Percentiles rank a stretch among this genome's conserved stretches.
phyloP scores from a whole-genome alignment of 768 basidiomycete species.

The Panus rudis region DNA sequence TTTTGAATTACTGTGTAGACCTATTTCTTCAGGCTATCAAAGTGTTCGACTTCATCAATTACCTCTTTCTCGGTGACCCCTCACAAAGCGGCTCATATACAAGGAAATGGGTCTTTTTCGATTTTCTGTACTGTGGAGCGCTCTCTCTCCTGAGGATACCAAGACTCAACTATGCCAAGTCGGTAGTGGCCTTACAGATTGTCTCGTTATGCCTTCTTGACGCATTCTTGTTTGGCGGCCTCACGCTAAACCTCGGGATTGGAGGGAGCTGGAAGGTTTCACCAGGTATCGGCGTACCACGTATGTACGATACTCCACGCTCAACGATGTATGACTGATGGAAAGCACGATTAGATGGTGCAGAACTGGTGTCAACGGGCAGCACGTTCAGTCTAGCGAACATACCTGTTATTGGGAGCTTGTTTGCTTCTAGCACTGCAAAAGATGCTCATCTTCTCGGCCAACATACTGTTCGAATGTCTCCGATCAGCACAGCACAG shows the following conservation, averaged over 20 bases:
- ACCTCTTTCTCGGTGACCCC: slow-evolving; percentile 36
- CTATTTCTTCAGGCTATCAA: slow-evolving; percentile 56
- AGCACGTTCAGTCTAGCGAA: slow-evolving; percentile 39
- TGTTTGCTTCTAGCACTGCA: slow-evolving; percentile 32
- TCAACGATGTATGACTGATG: too few relatives aligned
- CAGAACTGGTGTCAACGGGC: slow-evolving; percentile 11
- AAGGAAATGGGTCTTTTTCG: slow-evolving; percentile 68
- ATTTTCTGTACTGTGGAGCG: slow-evolving; percentile 50
- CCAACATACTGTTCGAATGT: slow-evolving; percentile 87
- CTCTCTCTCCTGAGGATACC: slow-evolving; percentile 69
- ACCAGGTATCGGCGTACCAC: slow-evolving; percentile 13
- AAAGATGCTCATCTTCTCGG: slow-evolving; percentile 66
- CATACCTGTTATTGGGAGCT: slow-evolving; percentile 44
- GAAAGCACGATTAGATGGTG: slow-evolving; percentile 9
- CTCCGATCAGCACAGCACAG: slow-evolving; percentile 88
- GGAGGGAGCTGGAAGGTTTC: slow-evolving; percentile 18
- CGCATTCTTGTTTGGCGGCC: slow-evolving; percentile 65
- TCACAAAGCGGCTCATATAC: slow-evolving; percentile 33
- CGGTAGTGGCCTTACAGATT: slow-evolving; percentile 59
- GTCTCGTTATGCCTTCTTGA: slow-evolving; percentile 54
- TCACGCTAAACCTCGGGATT: slow-evolving; percentile 47
- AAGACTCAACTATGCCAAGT: slow-evolving; percentile 57
- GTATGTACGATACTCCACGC: too few relatives aligned
- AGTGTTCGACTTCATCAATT: slow-evolving; percentile 59
- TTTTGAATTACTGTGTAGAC: slow-evolving; percentile 9